phyloP scores from a whole-genome alignment of 768 basidiomycete species.

The Hemileccinum impolitum region DNA sequence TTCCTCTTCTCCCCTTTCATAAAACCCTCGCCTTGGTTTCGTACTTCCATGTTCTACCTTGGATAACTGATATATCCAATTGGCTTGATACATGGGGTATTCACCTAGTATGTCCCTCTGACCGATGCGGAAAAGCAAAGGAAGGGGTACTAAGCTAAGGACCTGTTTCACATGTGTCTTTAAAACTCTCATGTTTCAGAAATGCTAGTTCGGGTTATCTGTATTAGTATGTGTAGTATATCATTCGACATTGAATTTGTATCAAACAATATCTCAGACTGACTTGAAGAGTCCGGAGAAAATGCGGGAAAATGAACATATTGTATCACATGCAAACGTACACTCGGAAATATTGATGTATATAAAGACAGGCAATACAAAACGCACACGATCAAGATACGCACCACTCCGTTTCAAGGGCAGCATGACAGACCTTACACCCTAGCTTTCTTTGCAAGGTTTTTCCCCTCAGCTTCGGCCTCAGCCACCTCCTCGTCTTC shows the following conservation, averaged over 20 bases:
- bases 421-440: slow-evolving; percentile 10
- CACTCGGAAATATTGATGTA: slow-evolving; percentile 12
- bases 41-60: neutral
- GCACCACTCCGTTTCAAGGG: neutral
- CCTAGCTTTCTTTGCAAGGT: slow-evolving; percentile 22
- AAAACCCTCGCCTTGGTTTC: too few relatives aligned
- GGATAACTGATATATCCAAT: too few relatives aligned
- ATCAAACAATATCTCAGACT: neutral
- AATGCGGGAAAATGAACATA: neutral
- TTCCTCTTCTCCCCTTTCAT: neutral
- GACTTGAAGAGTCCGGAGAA: neutral
- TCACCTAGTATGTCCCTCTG: slow-evolving; percentile 62
- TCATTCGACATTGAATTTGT: neutral
- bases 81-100: neutral
- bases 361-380: slow-evolving; percentile 13
- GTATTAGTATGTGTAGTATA: too few relatives aligned
- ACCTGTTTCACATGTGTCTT: too few relatives aligned
- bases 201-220: neutral
- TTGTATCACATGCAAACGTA: neutral
- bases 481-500: slow-evolving; percentile 2
- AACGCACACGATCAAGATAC: neutral
- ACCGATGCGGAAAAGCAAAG: slow-evolving; percentile 55
- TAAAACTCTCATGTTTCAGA: too few relatives aligned
- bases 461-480: slow-evolving; percentile 4
- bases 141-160: slow-evolving; percentile 17